phyloP scores from a whole-genome alignment of 176 grass and related monocot genomes.

The Calamus simplicifolius region DNA sequence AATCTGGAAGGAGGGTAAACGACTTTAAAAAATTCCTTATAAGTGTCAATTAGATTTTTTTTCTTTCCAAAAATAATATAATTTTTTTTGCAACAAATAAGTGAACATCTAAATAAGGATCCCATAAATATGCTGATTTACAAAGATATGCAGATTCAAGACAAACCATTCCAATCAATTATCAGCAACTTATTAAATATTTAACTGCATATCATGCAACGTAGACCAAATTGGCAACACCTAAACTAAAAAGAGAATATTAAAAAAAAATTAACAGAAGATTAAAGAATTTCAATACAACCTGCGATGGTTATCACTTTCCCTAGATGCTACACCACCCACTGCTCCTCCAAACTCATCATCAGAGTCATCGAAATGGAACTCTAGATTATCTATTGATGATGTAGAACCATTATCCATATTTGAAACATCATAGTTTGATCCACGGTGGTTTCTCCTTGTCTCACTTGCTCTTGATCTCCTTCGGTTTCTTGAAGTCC shows the following conservation, averaged over 20 bases:
- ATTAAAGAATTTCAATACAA: not conserved
- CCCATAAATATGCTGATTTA: no score
- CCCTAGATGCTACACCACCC: not conserved
- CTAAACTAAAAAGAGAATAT: not conserved
- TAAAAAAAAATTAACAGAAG: not conserved
- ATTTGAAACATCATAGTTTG: not conserved
- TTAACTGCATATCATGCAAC: no score
- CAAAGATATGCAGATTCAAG: no score
- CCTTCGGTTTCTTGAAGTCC: conserved; percentile 3
- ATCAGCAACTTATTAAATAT: no score
- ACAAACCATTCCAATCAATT: no score
- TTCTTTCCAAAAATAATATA: no score
- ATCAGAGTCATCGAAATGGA: conserved; percentile 10
- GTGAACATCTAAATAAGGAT: no score
- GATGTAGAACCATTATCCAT: conserved; percentile 15
- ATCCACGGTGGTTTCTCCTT: not conserved
- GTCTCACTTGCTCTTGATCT: conserved; percentile 6
- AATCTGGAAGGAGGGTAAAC: no score
- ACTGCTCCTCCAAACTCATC: conserved; percentile 9
- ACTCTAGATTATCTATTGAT: not conserved
- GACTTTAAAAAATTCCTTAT: no score
- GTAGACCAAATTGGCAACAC: no score
- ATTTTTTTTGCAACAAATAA: no score
- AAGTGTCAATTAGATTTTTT: no score
- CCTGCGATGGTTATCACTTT: conserved; percentile 1